Percentiles rank a stretch among this genome's conserved stretches.
These are phyloP conservation scores for Colletotrichum cereale DNA, from an alignment of 2,329 filamentous ascomycete species.

Conservation along the genomic window DNA sequence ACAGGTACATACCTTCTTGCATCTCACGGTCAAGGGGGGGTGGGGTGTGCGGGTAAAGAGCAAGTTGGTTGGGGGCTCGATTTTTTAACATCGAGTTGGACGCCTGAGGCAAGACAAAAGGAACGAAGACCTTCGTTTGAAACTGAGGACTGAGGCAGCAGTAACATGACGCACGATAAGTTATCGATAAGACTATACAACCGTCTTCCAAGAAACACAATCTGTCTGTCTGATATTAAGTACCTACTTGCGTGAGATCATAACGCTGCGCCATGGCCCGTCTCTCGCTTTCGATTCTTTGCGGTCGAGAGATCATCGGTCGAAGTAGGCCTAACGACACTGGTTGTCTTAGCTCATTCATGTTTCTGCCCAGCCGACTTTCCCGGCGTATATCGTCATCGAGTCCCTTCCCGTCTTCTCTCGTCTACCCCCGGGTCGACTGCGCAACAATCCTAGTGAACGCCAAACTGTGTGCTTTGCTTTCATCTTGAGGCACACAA, in stretches of 20 bases:
- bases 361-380: not conserved
- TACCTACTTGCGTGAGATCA: not conserved
- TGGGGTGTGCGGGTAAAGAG: slow-evolving; percentile 9
- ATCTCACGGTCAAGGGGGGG: slow-evolving; percentile 8
- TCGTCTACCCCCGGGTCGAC: not conserved
- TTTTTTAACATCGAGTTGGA: not conserved
- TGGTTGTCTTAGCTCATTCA: not conserved
- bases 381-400: not conserved
- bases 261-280: slow-evolving; percentile 9
- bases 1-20: not conserved
- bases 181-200: slow-evolving; percentile 33
- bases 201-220: not conserved
- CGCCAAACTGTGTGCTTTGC: not conserved
- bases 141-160: slow-evolving; percentile 7
- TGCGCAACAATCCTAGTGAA: not conserved
- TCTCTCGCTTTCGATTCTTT: not conserved
- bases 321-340: not conserved
- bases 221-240: not conserved
- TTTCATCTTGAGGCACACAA: not conserved
- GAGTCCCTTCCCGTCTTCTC: not conserved
- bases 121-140: not conserved
- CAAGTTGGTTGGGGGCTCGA: not conserved
- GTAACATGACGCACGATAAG: slow-evolving; percentile 20
- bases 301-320: not conserved
- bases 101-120: slow-evolving; percentile 24